Evolutionary conservation across 371 early-diverging fungal genomes (phyloP), one percentile per base, ranked within the genome.

Genomic region (Mortierella sp.): DNA sequence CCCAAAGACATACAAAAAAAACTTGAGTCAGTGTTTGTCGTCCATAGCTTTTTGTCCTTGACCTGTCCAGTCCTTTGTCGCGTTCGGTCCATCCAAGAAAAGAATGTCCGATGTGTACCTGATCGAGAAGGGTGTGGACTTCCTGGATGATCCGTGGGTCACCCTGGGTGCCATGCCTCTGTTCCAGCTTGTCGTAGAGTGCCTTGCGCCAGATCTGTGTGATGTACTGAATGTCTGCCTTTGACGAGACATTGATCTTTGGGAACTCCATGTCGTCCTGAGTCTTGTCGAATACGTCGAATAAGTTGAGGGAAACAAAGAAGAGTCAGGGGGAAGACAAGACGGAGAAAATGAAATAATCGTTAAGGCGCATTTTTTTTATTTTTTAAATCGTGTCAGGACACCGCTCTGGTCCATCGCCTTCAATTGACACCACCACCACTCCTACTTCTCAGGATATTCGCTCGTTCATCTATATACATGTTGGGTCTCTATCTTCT

Each of bases 221-320:
- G 45, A 83, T 71, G 76, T 66, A 79, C 40, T 75, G 67, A 44
- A 83, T 76, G 74, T 83, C 84, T 37, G 73, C 79, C 61, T 83
- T 83, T 8, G 84, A 78, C 19, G 79, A 79, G 24, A 83, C 84
- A 45, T 79, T 75, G 72, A 83, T 83, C 76, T 83, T 83, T 79
- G 84, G 76, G 65, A 79, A 78, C 39, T 83, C 79, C 76, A 83
- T 78, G 24, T 10, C 11, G 41, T 55, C 47, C 47, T 52, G 43
- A 8, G 22, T 39, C 37, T n/a, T 39, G 5, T 68, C 22, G 13
- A 16, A 5, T 37, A n/a, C 22, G 22, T 48, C 31, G 63, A 13
- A 11, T 50, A 24, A 41, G 39, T 44, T 45, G 70, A 11, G 45
- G 14, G 11, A 22, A 22, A 34, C 13, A 47, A 34, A 19, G 40